phyloP scores from a whole-genome alignment of 768 basidiomycete species.

The Paxillus involutus region DNA sequence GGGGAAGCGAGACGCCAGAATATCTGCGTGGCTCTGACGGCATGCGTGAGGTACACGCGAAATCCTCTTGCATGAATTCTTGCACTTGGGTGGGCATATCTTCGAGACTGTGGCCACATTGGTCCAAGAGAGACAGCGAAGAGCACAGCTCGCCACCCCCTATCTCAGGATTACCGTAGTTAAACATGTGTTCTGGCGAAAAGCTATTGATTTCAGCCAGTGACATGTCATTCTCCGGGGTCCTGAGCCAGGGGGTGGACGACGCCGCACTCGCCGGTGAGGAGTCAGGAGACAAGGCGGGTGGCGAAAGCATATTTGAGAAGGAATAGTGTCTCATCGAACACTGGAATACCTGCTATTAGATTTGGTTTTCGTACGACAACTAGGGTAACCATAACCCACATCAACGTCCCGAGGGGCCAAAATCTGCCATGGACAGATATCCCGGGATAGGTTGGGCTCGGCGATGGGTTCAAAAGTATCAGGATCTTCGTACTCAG shows the following conservation, averaged over 20 bases:
- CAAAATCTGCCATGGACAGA: neutral
- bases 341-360: constrained; percentile 3
- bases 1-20: neutral
- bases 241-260: constrained; percentile 20
- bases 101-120: constrained; percentile 12
- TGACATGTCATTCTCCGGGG: constrained; percentile 9
- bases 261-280: constrained; percentile 24
- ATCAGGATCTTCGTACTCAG: neutral
- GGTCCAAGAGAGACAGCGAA: constrained; percentile 9
- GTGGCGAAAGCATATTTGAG: constrained; percentile 4
- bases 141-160: neutral
- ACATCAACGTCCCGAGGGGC: neutral
- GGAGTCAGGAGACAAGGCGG: constrained; percentile 23
- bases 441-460: neutral
- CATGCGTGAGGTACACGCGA: constrained; percentile 12
- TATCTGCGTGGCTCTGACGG: neutral
- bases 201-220: neutral
- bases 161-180: constrained; percentile 2
- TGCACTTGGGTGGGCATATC: constrained; percentile 7
- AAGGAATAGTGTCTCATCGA: neutral
- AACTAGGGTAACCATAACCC: constrained; percentile 1
- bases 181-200: neutral
- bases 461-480: neutral
- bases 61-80: constrained; percentile 19
- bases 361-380: neutral